Base-by-base conservation (phyloP, 352 stramenopile species). In the Pythium chondricola region DNA sequence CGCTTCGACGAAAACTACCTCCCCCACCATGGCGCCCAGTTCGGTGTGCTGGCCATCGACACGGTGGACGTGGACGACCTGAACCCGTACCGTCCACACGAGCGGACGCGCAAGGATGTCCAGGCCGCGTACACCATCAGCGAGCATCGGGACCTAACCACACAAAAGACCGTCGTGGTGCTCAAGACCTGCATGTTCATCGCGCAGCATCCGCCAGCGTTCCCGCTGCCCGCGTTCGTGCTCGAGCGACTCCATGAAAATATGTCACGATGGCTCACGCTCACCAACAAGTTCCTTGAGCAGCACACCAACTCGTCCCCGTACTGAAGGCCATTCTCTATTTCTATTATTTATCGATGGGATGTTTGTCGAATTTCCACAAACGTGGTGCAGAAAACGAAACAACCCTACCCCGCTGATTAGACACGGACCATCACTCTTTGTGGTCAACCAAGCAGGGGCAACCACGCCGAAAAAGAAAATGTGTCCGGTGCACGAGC, bases 41-140 rank as follows among this genome's bases (percentile, higher is more conserved):
- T 52, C n/a, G 67, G 55, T 18, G 61, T 79, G 32, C 54, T 83
- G 30, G 58, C 72, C 24, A 40, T 60, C 29, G 68, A 79, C 39
- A 69, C 59, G 24, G 71, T 83, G 4, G 63, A 79, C 44, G 40
- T 65, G 18, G 71, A 83, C 33, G 59, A 78, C 0, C 43, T 74
- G 20, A 67, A 79, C 21, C 67, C 71, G 25, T 83, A 83, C 46
- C 41, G 61, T 33, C 65, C 71, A 2, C 32, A 52, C n/a, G 58
- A 71, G 25, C 71, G 71, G 22, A 63, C 65, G 20, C 60, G 63
- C 0, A 69, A 66, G 37, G 53, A 74, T 32, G 58, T 69, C 31
- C 69, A 58, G 22, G 26, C 43, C 10, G 51, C 43, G 6, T 43
- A 52, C 21, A 30, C 38, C 10, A 45, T 57, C 20, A 52, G 31